A percentile compares a stretch with the other conserved stretches of the same genome.
phyloP scores from a whole-genome alignment of 768 basidiomycete species.

The Auriscalpium vulgare region DNA sequence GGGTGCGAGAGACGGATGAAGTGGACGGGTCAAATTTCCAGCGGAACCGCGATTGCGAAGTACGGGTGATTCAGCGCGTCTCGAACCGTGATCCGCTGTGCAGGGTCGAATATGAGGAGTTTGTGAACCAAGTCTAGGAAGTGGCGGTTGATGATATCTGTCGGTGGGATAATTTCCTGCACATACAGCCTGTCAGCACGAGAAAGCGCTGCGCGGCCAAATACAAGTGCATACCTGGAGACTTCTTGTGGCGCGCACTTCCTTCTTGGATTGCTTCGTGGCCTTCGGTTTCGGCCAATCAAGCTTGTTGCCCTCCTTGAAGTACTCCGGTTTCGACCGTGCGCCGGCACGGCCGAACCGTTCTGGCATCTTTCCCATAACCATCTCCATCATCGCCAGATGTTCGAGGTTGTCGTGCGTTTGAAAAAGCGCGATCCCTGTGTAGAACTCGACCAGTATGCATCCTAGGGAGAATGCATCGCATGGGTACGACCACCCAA shows the following conservation, averaged over 20 bases:
- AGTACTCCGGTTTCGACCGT: conserved; percentile 85
- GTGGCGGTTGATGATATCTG: conserved; percentile 62
- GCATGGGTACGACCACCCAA: conserved; percentile 98
- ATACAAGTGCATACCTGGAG: conserved; percentile 48
- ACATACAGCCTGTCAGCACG: too few relatives aligned
- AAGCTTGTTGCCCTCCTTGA: conserved; percentile 77
- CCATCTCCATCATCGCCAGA: conserved; percentile 99
- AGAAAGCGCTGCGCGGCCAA: too few relatives aligned
- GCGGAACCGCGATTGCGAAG: conserved; percentile 60
- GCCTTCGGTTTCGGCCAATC: conserved; percentile 92
- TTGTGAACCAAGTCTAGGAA: conserved; percentile 86
- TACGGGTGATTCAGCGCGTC: conserved; percentile 87
- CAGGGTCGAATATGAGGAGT: conserved; percentile 86
- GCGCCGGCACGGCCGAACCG: conserved; percentile 71
- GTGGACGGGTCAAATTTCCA: conserved; percentile 45
- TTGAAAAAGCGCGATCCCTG: conserved; percentile 96
- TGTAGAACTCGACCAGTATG: conserved; percentile 97
- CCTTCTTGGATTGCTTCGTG: conserved; percentile 86
- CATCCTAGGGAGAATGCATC: conserved; percentile 98
- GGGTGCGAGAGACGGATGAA: conserved; percentile 1
- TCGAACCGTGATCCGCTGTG: conserved; percentile 78
- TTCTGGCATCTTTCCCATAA: conserved; percentile 97
- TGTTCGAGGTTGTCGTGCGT: conserved; percentile 99
- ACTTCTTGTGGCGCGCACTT: conserved; percentile 77
- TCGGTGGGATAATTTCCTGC: conserved; percentile 80